These are phyloP conservation scores for Neocallimastix lanati DNA, from an alignment of 192 early-diverging fungal genomes.

Conservation along the genomic window DNA sequence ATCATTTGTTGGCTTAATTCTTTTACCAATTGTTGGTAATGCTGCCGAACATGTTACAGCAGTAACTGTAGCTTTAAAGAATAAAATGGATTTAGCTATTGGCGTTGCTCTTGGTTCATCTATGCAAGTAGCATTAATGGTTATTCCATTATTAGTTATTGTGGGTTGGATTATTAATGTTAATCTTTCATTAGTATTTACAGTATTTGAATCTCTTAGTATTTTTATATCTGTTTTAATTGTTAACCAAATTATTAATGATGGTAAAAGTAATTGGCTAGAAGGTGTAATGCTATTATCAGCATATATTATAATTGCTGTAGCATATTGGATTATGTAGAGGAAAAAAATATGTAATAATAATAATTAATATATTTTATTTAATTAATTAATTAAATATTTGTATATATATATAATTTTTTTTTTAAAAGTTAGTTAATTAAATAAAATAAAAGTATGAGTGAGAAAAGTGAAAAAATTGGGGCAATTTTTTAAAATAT, in stretches of 20 bases:
- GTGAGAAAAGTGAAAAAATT: too few species aligned
- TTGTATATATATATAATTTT: too few species aligned
- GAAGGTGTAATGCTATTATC: constrained; percentile 69
- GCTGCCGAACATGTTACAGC: constrained; percentile 63
- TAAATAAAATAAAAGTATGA: too few species aligned
- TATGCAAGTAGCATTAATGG: constrained; percentile 77
- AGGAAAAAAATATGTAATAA: too few species aligned
- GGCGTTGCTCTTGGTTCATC: constrained; percentile 74
- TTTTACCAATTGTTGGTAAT: constrained; percentile 83
- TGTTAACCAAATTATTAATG: constrained; percentile 35
- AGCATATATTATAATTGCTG: constrained; percentile 64
- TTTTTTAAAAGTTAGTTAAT: too few species aligned
- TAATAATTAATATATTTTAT: too few species aligned
- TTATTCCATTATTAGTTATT: constrained; percentile 39
- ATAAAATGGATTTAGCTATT: constrained; percentile 85
- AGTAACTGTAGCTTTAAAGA: constrained; percentile 53
- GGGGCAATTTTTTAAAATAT: too few species aligned
- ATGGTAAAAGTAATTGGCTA: constrained; percentile 87
- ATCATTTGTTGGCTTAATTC: constrained; percentile 80
- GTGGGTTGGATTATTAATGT: constrained; percentile 67
- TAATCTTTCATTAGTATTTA: constrained; percentile 69
- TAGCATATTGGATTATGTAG: constrained; percentile 24
- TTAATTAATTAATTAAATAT: too few species aligned
- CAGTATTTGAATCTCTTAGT: constrained; percentile 61
- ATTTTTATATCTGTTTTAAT: constrained; percentile 62